phyloP scores from a whole-genome alignment of 768 basidiomycete genomes.

The Hydnomerulius pinastri region DNA sequence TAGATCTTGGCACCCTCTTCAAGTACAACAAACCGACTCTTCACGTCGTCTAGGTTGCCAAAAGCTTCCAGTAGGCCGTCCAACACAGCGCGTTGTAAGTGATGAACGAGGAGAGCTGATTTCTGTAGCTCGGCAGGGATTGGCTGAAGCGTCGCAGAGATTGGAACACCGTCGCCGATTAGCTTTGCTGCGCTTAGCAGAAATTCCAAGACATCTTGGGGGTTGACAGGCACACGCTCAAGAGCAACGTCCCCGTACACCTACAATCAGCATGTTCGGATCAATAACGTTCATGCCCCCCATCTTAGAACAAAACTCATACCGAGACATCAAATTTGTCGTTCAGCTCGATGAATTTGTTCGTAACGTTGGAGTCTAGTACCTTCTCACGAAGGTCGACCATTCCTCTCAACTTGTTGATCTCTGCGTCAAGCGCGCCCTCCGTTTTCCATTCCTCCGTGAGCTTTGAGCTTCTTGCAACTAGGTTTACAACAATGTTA shows the following conservation, averaged over 20 bases:
- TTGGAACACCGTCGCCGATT: not conserved
- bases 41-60: too few species aligned
- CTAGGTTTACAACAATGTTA: slow-evolving; percentile 5
- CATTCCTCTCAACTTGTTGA: slow-evolving; percentile 16
- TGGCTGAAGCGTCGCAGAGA: too few species aligned
- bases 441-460: slow-evolving; percentile 16
- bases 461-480: slow-evolving; percentile 12
- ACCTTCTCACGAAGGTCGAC: slow-evolving; percentile 4
- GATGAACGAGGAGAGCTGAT: too few species aligned
- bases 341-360: not conserved
- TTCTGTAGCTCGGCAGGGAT: too few species aligned
- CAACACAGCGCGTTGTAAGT: too few species aligned
- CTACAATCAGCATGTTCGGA: not conserved
- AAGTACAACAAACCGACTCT: too few species aligned
- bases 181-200: not conserved
- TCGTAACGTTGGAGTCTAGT: not conserved
- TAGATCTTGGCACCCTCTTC: too few species aligned
- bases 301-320: too few species aligned
- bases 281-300: not conserved
- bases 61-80: too few species aligned
- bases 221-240: not conserved
- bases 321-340: not conserved
- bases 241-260: not conserved
- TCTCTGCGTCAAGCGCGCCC: slow-evolving; percentile 11
- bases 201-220: not conserved